phyloP scores from a whole-genome alignment of 1,284 basidiomycete genomes.

The Puccinia sorghi region DNA sequence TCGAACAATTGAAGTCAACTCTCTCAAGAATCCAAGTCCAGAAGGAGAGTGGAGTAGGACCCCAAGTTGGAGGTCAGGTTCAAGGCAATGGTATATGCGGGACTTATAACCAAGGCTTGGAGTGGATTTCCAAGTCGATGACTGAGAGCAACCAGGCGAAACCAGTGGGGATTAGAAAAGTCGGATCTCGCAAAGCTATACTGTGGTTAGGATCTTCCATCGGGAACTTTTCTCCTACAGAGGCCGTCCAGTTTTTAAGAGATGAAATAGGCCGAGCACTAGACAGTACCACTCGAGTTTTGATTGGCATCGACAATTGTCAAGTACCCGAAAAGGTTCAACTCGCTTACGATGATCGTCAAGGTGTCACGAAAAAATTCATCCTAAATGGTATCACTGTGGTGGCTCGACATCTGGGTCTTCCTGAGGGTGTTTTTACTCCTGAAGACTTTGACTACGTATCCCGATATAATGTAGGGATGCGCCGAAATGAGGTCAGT shows the following conservation, averaged over 20 bases:
- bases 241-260: slow-evolving; percentile 73
- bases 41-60: slow-evolving; percentile 39
- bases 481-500: slow-evolving; percentile 64
- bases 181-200: slow-evolving; percentile 63
- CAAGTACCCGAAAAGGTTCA: slow-evolving; percentile 70
- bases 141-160: slow-evolving; percentile 7
- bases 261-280: slow-evolving; percentile 67
- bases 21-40: slow-evolving; percentile 35
- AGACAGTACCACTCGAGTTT: slow-evolving; percentile 64
- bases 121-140: slow-evolving; percentile 61
- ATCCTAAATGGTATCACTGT: slow-evolving; percentile 84
- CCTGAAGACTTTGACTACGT: slow-evolving; percentile 79
- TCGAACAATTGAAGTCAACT: slow-evolving; percentile 35
- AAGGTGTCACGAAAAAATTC: slow-evolving; percentile 75
- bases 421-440: slow-evolving; percentile 63
- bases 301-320: slow-evolving; percentile 81
- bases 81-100: slow-evolving; percentile 72
- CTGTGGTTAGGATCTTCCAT: slow-evolving; percentile 92
- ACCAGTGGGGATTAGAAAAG: slow-evolving; percentile 34
- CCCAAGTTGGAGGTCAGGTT: slow-evolving; percentile 53
- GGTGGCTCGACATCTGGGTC: slow-evolving; percentile 59
- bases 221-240: slow-evolving; percentile 82
- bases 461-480: slow-evolving; percentile 70
- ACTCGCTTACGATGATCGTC: slow-evolving; percentile 62
- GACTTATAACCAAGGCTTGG: slow-evolving; percentile 77